phyloP scores from a whole-genome alignment of 805 yeast genomes.

The Peterozyma toletana region DNA sequence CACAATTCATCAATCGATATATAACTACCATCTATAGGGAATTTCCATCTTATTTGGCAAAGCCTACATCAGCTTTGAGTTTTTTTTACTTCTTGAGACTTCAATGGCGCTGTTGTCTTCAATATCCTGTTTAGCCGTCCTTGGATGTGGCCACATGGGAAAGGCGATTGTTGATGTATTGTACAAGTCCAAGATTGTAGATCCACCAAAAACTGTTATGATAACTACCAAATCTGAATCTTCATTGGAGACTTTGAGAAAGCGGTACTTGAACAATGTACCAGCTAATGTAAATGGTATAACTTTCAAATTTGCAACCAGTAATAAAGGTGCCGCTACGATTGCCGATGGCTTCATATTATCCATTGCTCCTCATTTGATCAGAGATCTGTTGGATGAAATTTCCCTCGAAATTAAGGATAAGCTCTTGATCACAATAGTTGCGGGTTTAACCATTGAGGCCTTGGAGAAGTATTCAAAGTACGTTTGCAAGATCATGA shows the following conservation, averaged over 20 bases:
- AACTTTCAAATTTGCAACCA: not conserved
- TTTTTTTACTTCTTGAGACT: no score
- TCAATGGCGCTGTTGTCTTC: no score
- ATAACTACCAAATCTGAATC: not conserved
- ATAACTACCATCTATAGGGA: no score
- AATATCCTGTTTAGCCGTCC: not conserved
- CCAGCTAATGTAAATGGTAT: not conserved
- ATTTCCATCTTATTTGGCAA: no score
- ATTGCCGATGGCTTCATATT: not conserved
- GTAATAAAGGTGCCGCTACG: not conserved
- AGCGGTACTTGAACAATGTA: not conserved
- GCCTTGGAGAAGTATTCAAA: not conserved
- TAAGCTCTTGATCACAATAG: slow-evolving; percentile 1
- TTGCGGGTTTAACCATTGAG: slow-evolving; percentile 3
- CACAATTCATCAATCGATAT: no score
- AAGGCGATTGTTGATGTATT: not conserved
- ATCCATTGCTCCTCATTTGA: slow-evolving; percentile 2
- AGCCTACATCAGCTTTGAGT: no score
- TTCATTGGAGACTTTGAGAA: not conserved
- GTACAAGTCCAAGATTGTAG: not conserved
- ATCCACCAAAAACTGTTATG: not conserved
- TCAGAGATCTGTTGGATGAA: not conserved
- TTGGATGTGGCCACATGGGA: slow-evolving; percentile 6
- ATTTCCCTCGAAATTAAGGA: not conserved
- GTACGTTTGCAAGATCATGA: slow-evolving; percentile 1